A percentile compares a stretch with the other conserved stretches of the same genome.
phyloP scores from a whole-genome alignment of 106 monocot genomes.

The Gastrodia elata region DNA sequence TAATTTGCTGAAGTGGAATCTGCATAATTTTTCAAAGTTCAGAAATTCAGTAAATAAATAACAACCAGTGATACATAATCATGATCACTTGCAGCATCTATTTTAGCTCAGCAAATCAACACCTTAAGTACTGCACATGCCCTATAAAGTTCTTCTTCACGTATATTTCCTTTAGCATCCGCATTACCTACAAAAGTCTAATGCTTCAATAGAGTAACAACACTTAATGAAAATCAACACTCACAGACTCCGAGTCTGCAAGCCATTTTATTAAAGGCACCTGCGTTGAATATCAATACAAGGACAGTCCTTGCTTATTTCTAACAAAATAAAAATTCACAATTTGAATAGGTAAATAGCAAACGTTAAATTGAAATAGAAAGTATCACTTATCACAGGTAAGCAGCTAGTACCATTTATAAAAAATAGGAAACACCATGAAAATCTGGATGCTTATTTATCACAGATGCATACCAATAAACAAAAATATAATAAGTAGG shows the following conservation, averaged over 20 bases:
- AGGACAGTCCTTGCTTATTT: too few species aligned
- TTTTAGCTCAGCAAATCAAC: background rate
- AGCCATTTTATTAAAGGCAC: too few species aligned
- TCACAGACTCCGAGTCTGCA: background rate
- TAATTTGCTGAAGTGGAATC: constrained; percentile 57
- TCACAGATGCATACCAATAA: too few species aligned
- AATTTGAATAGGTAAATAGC: too few species aligned
- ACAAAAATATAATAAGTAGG: too few species aligned
- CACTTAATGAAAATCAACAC: background rate
- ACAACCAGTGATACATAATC: background rate
- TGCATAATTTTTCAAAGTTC: constrained; percentile 13
- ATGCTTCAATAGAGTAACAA: background rate
- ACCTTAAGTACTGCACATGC: constrained; percentile 72
- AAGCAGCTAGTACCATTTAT: too few species aligned
- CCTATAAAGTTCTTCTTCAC: constrained; percentile 57
- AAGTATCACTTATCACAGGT: too few species aligned
- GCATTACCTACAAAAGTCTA: constrained; percentile 53
- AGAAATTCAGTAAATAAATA: background rate
- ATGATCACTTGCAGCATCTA: background rate
- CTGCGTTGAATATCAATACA: too few species aligned
- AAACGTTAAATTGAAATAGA: too few species aligned
- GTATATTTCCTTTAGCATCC: constrained; percentile 60
- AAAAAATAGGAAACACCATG: too few species aligned
- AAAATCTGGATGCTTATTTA: too few species aligned
- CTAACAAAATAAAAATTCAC: too few species aligned